Evolutionary conservation across 1,284 basidiomycete species (phyloP).

Genomic region (Caloboletus firmus): DNA sequence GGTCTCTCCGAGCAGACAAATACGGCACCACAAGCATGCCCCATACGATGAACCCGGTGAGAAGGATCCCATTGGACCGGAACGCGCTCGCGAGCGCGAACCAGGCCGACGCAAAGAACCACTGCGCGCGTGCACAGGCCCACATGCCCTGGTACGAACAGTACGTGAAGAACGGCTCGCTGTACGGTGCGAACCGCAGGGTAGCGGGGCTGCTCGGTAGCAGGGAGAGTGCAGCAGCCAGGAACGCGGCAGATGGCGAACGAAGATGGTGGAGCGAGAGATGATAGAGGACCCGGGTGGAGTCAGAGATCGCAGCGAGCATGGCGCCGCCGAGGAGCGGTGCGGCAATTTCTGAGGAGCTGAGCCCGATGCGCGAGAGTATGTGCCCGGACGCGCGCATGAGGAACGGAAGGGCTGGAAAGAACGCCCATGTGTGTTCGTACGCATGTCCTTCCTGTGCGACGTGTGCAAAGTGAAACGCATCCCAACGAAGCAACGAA

Average conservation of each 20-base stretch:
- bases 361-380: conserved; percentile 20
- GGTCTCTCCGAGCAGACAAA: conserved; percentile 29
- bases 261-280: conserved; percentile 54
- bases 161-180: conserved; percentile 84
- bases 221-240: conserved; percentile 69
- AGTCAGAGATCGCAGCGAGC: conserved; percentile 45
- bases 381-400: conserved; percentile 44
- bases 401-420: conserved; percentile 66
- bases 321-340: conserved; percentile 40
- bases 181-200: conserved; percentile 70
- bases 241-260: conserved; percentile 57
- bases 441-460: conserved; percentile 66
- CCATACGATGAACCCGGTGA: conserved; percentile 77
- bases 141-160: conserved; percentile 80
- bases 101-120: conserved; percentile 53
- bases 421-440: conserved; percentile 90
- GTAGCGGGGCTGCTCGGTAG: conserved; percentile 81
- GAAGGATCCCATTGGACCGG: conserved; percentile 81
- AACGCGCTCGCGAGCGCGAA: conserved; percentile 72
- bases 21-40: conserved; percentile 56
- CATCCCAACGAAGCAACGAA: conserved; percentile 82
- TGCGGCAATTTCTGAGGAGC: conserved; percentile 6
- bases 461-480: conserved; percentile 75
- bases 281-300: conserved; percentile 60
- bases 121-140: conserved; percentile 49